These are phyloP conservation scores for Thraustotheca clavata DNA, from an alignment of 352 stramenopile species.

Conservation along the genomic window DNA sequence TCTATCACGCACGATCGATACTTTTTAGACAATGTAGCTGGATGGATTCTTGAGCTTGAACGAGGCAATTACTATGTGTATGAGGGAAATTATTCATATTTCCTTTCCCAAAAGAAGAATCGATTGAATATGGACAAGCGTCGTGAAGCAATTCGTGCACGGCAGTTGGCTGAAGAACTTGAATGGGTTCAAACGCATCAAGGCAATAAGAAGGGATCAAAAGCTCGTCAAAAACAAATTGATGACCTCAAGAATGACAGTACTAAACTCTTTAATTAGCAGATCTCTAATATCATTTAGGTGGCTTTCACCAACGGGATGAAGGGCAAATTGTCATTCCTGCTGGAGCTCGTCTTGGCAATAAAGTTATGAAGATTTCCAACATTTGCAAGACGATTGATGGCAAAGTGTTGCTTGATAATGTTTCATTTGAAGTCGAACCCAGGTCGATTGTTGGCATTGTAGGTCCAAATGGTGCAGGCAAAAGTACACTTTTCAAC, in stretches of 20 bases:
- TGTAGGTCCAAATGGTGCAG: slow-evolving; percentile 96
- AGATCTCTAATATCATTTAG: slow-evolving; percentile 40
- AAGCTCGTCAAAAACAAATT: slow-evolving; percentile 90
- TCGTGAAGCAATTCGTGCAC: slow-evolving; percentile 79
- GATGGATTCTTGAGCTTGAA: slow-evolving; percentile 97
- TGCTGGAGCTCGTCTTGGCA: slow-evolving; percentile 84
- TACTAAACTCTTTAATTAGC: background rate
- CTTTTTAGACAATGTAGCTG: slow-evolving; percentile 97
- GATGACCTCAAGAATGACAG: slow-evolving; percentile 87
- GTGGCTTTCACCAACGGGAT: slow-evolving; percentile 62
- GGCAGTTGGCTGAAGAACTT: slow-evolving; percentile 89
- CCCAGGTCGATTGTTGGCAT: slow-evolving; percentile 95
- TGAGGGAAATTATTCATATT: slow-evolving; percentile 98
- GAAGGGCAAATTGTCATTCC: slow-evolving; percentile 89
- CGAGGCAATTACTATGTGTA: slow-evolving; percentile 94
- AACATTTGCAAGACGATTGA: slow-evolving; percentile 68
- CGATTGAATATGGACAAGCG: slow-evolving; percentile 93
- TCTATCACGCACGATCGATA: slow-evolving; percentile 98
- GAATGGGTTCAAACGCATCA: slow-evolving; percentile 90
- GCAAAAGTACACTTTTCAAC: slow-evolving; percentile 96
- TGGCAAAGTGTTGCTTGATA: slow-evolving; percentile 86
- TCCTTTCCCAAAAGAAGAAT: slow-evolving; percentile 92
- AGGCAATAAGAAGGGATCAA: slow-evolving; percentile 82
- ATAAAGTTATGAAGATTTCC: slow-evolving; percentile 86
- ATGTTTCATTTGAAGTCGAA: slow-evolving; percentile 91